Percentiles rank a stretch among this genome's conserved stretches.
Conservation (phyloP, 2,329 filamentous ascomycete species). For the Colletotrichum sp. region DNA sequence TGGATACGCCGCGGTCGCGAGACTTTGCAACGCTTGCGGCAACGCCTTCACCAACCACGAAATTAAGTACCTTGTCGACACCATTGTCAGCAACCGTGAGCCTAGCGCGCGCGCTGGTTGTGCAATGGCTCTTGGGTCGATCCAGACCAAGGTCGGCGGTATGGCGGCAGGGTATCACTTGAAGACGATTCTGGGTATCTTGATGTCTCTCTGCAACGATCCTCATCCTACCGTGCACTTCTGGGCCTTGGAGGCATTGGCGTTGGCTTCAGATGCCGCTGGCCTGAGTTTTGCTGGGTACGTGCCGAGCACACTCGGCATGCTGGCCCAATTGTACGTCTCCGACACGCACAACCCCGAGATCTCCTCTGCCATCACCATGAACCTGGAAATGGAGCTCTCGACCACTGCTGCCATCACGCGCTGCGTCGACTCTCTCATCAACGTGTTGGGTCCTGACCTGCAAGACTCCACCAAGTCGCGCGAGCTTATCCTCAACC, state of each 20-base stretch:
- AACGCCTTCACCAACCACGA: slow-evolving; percentile 88
- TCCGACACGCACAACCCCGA: slow-evolving; percentile 91
- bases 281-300: slow-evolving; percentile 91
- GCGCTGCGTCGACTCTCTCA: slow-evolving; percentile 89
- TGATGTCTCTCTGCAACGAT: slow-evolving; percentile 98
- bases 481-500: slow-evolving; percentile 87
- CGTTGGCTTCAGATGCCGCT: slow-evolving; percentile 87
- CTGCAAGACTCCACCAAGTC: slow-evolving; percentile 91
- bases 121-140: slow-evolving; percentile 89
- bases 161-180: slow-evolving; percentile 97
- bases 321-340: slow-evolving; percentile 92
- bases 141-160: slow-evolving; percentile 93
- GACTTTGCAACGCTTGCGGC: slow-evolving; percentile 83
- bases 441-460: slow-evolving; percentile 95
- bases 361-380: slow-evolving; percentile 78
- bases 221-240: slow-evolving; percentile 95
- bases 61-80: slow-evolving; percentile 91
- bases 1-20: slow-evolving; percentile 83
- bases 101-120: slow-evolving; percentile 93
- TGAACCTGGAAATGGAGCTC: slow-evolving; percentile 87
- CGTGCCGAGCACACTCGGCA: slow-evolving; percentile 87
- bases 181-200: slow-evolving; percentile 94
- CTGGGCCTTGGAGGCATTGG: slow-evolving; percentile 90
- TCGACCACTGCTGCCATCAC: slow-evolving; percentile 84
- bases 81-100: slow-evolving; percentile 91